Evolutionary conservation across 2,329 filamentous ascomycete genomes (phyloP).

Genomic region (Aspergillus hortae): DNA sequence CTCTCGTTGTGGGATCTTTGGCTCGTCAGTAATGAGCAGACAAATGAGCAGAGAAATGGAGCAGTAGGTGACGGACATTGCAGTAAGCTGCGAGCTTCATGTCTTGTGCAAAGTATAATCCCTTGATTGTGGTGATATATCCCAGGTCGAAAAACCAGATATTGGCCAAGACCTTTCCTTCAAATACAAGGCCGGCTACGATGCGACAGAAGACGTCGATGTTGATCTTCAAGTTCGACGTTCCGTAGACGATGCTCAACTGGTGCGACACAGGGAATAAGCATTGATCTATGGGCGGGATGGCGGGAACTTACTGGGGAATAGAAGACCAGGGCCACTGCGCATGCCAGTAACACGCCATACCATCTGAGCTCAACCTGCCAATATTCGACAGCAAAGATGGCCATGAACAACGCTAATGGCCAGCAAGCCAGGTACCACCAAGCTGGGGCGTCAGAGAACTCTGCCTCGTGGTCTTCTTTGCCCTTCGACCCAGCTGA

Average conservation of each 20-base stretch:
- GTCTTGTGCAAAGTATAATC: slow-evolving; percentile 24
- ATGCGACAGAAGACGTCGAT: slow-evolving; percentile 28
- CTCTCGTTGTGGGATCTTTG: slow-evolving; percentile 38
- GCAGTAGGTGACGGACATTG: slow-evolving; percentile 9
- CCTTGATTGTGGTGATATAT: slow-evolving; percentile 26
- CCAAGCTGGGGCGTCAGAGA: no score
- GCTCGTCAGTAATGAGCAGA: slow-evolving; percentile 23
- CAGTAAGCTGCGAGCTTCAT: slow-evolving; percentile 28
- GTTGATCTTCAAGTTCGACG: slow-evolving; percentile 25
- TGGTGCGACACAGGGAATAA: no score
- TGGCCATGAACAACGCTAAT: slow-evolving; percentile 19
- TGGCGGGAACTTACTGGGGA: slow-evolving; percentile 14
- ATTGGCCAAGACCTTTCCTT: slow-evolving; percentile 30
- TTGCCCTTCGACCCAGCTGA: not conserved
- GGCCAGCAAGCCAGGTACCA: slow-evolving; percentile 18
- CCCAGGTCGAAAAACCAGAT: slow-evolving; percentile 25
- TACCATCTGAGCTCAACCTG: slow-evolving; percentile 23
- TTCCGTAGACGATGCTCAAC: slow-evolving; percentile 16
- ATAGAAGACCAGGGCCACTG: slow-evolving; percentile 22
- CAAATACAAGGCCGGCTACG: slow-evolving; percentile 27
- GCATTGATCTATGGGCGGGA: no score
- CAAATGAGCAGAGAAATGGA: no score
- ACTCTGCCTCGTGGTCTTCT: no score
- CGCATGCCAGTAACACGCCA: slow-evolving; percentile 21
- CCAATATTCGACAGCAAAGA: slow-evolving; percentile 25